Percentiles rank a stretch among this genome's conserved stretches.
Conservation (phyloP, 2,329 filamentous ascomycete species). For the Hymenoscyphus fraxineus region DNA sequence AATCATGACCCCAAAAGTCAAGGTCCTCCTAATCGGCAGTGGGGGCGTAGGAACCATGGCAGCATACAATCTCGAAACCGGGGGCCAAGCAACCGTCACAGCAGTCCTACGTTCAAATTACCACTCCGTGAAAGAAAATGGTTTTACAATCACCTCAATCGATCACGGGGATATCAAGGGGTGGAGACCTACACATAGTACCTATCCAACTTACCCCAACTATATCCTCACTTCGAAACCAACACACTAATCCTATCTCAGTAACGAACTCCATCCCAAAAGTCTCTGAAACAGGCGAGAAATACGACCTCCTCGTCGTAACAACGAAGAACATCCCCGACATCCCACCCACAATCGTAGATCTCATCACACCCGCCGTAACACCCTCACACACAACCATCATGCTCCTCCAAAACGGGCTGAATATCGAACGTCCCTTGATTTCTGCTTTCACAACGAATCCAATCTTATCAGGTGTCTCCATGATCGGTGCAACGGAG, state of each 20-base stretch:
- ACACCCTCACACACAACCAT: constrained; percentile 26
- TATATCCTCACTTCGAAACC: not conserved
- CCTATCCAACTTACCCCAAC: not conserved
- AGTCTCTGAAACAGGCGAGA: constrained; percentile 8
- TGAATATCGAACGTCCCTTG: constrained; percentile 30
- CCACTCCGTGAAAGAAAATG: constrained; percentile 22
- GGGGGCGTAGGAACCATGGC: constrained; percentile 31
- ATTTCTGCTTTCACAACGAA: constrained; percentile 26
- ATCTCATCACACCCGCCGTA: constrained; percentile 25
- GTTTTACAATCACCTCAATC: constrained; percentile 27
- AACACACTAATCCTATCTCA: not conserved
- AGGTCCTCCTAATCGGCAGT: constrained; percentile 27
- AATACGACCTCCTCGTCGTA: constrained; percentile 27
- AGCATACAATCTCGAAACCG: constrained; percentile 26
- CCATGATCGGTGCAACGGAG: constrained; percentile 26
- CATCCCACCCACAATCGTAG: constrained; percentile 35
- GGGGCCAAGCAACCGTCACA: constrained; percentile 24
- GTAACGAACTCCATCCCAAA: constrained; percentile 13
- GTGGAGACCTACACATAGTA: constrained; percentile 26
- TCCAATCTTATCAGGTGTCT: constrained; percentile 27
- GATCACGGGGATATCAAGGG: constrained; percentile 26
- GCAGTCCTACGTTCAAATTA: constrained; percentile 29
- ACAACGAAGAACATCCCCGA: constrained; percentile 31
- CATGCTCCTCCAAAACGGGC: constrained; percentile 30
- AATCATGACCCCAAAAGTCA: constrained; percentile 20